phyloP scores from a whole-genome alignment of 306 rosid genomes.

The Trifolium dubium region DNA sequence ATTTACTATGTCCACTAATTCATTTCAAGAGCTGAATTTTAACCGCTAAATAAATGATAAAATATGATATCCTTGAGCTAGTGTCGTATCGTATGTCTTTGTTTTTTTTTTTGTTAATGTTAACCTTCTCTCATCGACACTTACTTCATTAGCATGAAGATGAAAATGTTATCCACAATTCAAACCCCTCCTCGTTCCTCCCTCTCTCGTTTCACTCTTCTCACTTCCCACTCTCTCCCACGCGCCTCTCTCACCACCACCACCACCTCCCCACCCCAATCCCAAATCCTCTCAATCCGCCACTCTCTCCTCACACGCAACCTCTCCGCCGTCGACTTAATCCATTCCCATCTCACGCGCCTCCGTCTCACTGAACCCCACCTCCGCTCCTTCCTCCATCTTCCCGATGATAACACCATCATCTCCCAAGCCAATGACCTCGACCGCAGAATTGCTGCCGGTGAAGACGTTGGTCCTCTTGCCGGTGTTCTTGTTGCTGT shows the following conservation, averaged over 20 bases:
- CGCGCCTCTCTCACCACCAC: neutral
- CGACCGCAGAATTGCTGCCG: conserved; percentile 57
- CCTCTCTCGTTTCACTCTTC: too few species aligned
- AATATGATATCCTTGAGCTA: too few species aligned
- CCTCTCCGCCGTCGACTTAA: conserved; percentile 68
- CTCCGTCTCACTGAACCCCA: conserved; percentile 76
- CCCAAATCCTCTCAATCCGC: conserved; percentile 80
- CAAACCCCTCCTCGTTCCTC: too few species aligned
- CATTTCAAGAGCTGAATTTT: too few species aligned
- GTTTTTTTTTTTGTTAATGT: too few species aligned
- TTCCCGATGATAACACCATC: conserved; percentile 54
- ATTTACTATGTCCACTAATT: too few species aligned
- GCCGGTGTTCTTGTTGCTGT: conserved; percentile 88
- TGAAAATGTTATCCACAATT: conserved; percentile 64
- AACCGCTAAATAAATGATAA: too few species aligned
- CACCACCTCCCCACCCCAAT: conserved; percentile 6
- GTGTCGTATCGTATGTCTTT: too few species aligned
- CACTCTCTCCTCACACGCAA: conserved; percentile 75
- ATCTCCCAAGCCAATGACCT: conserved; percentile 59
- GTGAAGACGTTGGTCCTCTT: conserved; percentile 73
- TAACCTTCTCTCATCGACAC: neutral
- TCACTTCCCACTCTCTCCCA: conserved; percentile 27
- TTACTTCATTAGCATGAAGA: neutral
- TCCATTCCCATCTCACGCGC: conserved; percentile 64
- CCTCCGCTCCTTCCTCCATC: conserved; percentile 82